phyloP scores from a whole-genome alignment of 176 grass and related monocot genomes.

The Lolium multiflorum region DNA sequence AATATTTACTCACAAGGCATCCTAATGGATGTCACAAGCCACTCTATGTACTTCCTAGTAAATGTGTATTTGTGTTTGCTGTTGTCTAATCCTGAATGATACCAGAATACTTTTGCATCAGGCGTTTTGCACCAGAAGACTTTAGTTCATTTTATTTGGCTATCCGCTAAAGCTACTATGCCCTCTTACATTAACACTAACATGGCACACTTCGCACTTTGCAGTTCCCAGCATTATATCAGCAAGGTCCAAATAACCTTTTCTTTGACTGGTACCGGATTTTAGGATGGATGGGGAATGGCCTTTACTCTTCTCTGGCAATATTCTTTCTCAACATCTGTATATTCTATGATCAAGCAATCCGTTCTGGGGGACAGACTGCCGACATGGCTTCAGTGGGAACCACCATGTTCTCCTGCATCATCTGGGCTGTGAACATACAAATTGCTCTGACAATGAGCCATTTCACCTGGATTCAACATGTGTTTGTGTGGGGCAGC shows the following conservation, averaged over 20 bases:
- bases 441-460: conserved; percentile 98
- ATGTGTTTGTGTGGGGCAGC: conserved; percentile 95
- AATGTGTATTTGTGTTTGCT: conserved; percentile 42
- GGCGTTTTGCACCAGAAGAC: conserved; percentile 2
- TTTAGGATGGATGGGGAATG: conserved; percentile 96
- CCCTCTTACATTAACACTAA: conserved; percentile 30
- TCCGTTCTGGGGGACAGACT: conserved; percentile 78
- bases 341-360: conserved; percentile 79
- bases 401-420: conserved; percentile 97
- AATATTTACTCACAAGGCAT: conserved; percentile 21
- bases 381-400: conserved; percentile 93
- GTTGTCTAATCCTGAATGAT: background rate
- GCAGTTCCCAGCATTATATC: conserved; percentile 97
- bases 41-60: conserved; percentile 20
- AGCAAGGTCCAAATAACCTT: conserved; percentile 95
- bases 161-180: background rate
- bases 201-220: conserved; percentile 38
- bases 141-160: conserved; percentile 14
- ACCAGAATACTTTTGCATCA: conserved; percentile 8
- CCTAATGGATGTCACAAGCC: conserved; percentile 31
- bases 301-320: conserved; percentile 89
- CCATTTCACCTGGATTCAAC: conserved; percentile 99
- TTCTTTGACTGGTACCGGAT: conserved; percentile 99
- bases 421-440: conserved; percentile 97
- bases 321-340: conserved; percentile 91